A percentile compares a stretch with the other conserved stretches of the same genome.
Evolutionary conservation across 1,284 basidiomycete species (phyloP).

Genomic region (Ganoderma boninense): DNA sequence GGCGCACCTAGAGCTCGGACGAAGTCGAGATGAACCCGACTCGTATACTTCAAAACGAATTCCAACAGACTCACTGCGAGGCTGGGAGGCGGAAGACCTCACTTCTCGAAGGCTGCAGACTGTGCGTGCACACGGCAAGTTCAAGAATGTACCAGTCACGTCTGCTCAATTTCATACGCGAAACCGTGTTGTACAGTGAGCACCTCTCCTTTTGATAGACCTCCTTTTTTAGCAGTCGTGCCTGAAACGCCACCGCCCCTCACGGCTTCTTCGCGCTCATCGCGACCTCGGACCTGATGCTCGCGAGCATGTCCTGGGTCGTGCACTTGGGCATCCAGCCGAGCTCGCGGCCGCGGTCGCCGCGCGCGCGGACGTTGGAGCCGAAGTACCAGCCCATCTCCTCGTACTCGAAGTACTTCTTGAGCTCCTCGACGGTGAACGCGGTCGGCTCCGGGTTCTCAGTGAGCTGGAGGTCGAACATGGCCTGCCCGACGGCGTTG

Average conservation of each 20-base stretch:
- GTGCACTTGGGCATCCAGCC: slow-evolving; percentile 49
- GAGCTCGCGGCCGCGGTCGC: slow-evolving; percentile 48
- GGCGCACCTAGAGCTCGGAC: too few relatives aligned
- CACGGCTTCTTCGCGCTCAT: slow-evolving; percentile 17
- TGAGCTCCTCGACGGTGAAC: neutral
- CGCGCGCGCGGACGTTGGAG: slow-evolving; percentile 53
- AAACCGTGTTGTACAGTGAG: neutral
- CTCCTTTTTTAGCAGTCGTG: neutral
- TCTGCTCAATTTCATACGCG: neutral
- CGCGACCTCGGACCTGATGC: slow-evolving; percentile 43
- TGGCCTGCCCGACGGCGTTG: slow-evolving; percentile 44
- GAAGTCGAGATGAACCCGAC: neutral
- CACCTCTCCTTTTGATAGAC: neutral
- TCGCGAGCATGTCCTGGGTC: slow-evolving; percentile 44
- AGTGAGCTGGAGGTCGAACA: slow-evolving; percentile 38
- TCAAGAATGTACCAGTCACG: neutral
- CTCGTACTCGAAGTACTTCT: neutral
- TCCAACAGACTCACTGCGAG: neutral
- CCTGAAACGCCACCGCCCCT: neutral
- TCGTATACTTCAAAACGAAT: neutral
- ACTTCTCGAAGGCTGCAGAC: too few relatives aligned
- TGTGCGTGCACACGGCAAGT: neutral
- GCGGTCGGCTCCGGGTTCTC: slow-evolving; percentile 35
- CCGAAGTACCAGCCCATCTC: slow-evolving; percentile 24
- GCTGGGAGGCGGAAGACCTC: too few relatives aligned